Evolutionary conservation across 805 yeast species (phyloP).

Genomic region (Grigorovia yakushimaensis): DNA sequence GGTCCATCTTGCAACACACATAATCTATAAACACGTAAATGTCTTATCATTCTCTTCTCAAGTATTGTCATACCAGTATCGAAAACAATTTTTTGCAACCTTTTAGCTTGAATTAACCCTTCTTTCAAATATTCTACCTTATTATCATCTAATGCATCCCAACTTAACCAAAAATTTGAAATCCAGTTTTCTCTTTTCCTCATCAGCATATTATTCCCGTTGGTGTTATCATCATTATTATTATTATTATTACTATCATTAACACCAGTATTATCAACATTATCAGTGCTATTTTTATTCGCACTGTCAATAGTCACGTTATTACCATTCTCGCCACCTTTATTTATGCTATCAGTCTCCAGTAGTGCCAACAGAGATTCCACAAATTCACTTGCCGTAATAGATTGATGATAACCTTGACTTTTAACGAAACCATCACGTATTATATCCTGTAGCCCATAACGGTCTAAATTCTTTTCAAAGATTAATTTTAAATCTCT

Average conservation of each 20-base stretch:
- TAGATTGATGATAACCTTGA: slow-evolving; percentile 77
- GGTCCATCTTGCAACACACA: slow-evolving; percentile 89
- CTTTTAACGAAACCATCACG: slow-evolving; percentile 81
- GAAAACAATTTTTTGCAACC: slow-evolving; percentile 73
- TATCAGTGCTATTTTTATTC: slow-evolving; percentile 24
- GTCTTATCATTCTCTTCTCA: slow-evolving; percentile 72
- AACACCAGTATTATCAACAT: slow-evolving; percentile 6
- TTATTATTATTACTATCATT: too few species aligned
- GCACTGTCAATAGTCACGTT: slow-evolving; percentile 16
- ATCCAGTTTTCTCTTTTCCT: slow-evolving; percentile 58
- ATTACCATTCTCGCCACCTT: slow-evolving; percentile 20
- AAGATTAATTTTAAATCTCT: slow-evolving; percentile 62
- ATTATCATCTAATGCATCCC: slow-evolving; percentile 49
- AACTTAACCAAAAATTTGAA: slow-evolving; percentile 57
- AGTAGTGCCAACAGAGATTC: slow-evolving; percentile 79
- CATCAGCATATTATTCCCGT: slow-evolving; percentile 10
- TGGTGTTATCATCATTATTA: too few species aligned
- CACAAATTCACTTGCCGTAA: slow-evolving; percentile 88
- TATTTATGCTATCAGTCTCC: slow-evolving; percentile 45
- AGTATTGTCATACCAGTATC: slow-evolving; percentile 82
- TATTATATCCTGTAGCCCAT: slow-evolving; percentile 74
- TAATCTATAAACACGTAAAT: slow-evolving; percentile 68
- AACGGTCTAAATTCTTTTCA: slow-evolving; percentile 56
- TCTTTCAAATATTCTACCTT: slow-evolving; percentile 27
- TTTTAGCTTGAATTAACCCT: slow-evolving; percentile 80